Evolutionary conservation across 768 basidiomycete genomes (phyloP), one percentile per base, ranked within the genome.

Genomic region (Boletus rufocinnamomeus): DNA sequence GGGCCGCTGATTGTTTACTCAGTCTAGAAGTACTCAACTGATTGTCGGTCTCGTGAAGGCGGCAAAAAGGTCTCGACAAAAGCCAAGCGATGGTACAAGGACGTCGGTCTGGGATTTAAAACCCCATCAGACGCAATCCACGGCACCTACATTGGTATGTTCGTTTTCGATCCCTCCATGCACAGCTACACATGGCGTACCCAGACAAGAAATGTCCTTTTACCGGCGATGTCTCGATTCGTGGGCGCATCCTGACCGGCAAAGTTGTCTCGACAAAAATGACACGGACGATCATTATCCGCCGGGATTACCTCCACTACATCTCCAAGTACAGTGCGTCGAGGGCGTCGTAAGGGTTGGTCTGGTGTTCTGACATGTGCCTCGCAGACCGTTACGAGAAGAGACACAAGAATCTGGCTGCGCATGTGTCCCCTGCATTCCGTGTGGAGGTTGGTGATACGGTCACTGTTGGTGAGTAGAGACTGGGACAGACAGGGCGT

Each of bases 121-220:
- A 98, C 95, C 30, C 97, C 97, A 48, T 69, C 87, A 63, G 95
- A 98, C 69, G 97, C 97, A 54, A 93, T 98, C 74, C 93, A 84
- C 56, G 97, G 95, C 71, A 91, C 93, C 65, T 99, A 98, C 81
- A 90, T 97, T 71, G 94, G 93, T 95, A 74, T 62, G 93, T 81
- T 52, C 28, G 25, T 28, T 37, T 35, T 30, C 28, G 34, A 53
- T 45, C 16, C n/a, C 23, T 45, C 32, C 11, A 2, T 16, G 27
- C 19, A 50, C 37, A 17, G 30, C 52, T 61, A 38, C 43, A 62
- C 23, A 28, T 27, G 40, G 10, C 32, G 28, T 47, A 49, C 38
- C 34, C 68, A 94, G 97, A 99, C 86, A 98, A 98, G 84, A 99
- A 99, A 80, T 99, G 97, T 82, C 97, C 97, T 28, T 99, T 98